Conservation (phyloP, 1,139 yeast species). For the Nakaseomyces bracarensis region DNA sequence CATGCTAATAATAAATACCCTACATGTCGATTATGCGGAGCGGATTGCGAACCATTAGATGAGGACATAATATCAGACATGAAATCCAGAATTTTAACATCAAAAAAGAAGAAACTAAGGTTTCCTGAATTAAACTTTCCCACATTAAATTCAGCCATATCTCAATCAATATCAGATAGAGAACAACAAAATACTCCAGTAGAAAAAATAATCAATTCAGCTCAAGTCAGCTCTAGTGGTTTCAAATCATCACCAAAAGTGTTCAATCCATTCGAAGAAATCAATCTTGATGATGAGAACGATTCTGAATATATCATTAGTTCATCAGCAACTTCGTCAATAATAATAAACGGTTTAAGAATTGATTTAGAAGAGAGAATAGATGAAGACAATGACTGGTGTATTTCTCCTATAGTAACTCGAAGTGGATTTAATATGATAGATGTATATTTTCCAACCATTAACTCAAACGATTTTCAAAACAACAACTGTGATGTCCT, state of each 20-base stretch:
- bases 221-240: conserved; percentile 27
- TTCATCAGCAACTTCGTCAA: neutral
- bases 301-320: conserved; percentile 1
- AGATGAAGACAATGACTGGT: neutral
- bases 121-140: conserved; percentile 13
- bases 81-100: conserved; percentile 18
- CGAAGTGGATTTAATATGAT: neutral
- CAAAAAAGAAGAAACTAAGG: conserved; percentile 5
- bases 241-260: conserved; percentile 14
- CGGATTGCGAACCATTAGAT: conserved; percentile 20
- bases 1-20: conserved; percentile 16
- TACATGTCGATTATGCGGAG: conserved; percentile 25
- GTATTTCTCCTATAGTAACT: neutral
- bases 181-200: conserved; percentile 18
- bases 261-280: conserved; percentile 7
- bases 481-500: neutral
- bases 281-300: neutral
- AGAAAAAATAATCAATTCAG: conserved; percentile 26
- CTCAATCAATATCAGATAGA: conserved; percentile 3
- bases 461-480: neutral
- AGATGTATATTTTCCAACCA: neutral
- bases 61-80: conserved; percentile 25
- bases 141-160: conserved; percentile 15
- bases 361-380: conserved; percentile 3
- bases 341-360: neutral